Conservation (phyloP, 1,284 basidiomycete genomes). For the Ceratobasidium sp. region DNA sequence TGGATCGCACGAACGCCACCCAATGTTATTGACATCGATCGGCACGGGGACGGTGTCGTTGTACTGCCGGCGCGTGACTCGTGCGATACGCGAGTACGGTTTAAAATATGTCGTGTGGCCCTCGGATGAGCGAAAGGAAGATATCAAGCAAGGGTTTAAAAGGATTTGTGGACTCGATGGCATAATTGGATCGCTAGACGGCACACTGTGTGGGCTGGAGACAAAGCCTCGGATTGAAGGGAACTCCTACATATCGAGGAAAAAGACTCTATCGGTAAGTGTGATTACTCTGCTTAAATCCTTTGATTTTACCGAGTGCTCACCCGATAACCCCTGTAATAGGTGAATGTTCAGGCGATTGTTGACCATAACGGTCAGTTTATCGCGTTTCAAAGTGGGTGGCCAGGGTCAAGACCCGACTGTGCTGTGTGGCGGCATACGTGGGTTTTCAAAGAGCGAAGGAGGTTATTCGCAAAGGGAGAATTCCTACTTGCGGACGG, state of each 20-base stretch:
- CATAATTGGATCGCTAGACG: background rate
- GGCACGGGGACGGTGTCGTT: background rate
- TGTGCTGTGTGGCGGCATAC: background rate
- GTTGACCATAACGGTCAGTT: conserved; percentile 4
- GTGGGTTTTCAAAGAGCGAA: background rate
- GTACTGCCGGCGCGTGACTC: background rate
- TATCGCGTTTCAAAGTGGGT: background rate
- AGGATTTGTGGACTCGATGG: background rate
- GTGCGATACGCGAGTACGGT: conserved; percentile 1
- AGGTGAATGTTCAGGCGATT: conserved; percentile 15
- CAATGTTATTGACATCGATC: background rate
- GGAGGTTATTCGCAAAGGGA: background rate
- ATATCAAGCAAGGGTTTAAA: background rate
- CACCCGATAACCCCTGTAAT: background rate
- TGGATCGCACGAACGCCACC: background rate
- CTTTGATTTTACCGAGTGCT: background rate
- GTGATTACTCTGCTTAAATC: too few species aligned
- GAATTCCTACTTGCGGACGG: background rate
- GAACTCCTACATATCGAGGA: background rate
- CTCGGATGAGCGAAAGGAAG: background rate
- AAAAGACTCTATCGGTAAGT: background rate
- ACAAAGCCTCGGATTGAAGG: background rate
- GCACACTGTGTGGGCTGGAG: background rate
- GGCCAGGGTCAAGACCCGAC: background rate
- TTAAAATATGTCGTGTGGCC: background rate